Conservation (phyloP, 805 yeast species). For the Naumovozyma dairenensis region DNA sequence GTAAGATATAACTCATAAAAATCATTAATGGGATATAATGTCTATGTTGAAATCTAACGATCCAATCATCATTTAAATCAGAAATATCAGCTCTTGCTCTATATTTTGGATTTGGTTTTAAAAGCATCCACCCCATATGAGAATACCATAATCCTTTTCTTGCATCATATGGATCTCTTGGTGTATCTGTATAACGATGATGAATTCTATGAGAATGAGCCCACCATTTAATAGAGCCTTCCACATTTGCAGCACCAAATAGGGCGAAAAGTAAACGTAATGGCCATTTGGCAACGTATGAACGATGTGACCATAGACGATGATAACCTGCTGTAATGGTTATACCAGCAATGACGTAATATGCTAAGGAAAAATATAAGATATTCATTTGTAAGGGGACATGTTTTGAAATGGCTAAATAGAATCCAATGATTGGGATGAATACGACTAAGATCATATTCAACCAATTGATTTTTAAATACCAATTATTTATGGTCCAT, state of each 20-base stretch:
- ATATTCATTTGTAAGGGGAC: constrained; percentile 45
- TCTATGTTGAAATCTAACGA: constrained; percentile 73
- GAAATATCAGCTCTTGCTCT: constrained; percentile 75
- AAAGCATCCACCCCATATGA: constrained; percentile 81
- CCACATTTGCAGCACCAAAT: constrained; percentile 75
- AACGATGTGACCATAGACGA: constrained; percentile 67
- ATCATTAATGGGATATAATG: constrained; percentile 60
- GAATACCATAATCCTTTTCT: constrained; percentile 76
- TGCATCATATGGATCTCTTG: constrained; percentile 80
- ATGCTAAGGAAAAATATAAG: constrained; percentile 35
- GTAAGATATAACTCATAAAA: constrained; percentile 50
- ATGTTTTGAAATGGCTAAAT: constrained; percentile 30
- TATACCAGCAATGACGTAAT: constrained; percentile 54
- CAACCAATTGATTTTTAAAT: constrained; percentile 69
- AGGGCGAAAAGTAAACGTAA: constrained; percentile 57
- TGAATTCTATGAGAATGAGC: constrained; percentile 77
- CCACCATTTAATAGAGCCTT: constrained; percentile 89
- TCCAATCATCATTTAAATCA: constrained; percentile 69
- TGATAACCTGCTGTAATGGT: constrained; percentile 84
- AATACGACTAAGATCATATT: constrained; percentile 55
- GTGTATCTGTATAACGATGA: constrained; percentile 78
- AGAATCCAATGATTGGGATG: constrained; percentile 48
- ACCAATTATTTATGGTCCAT: constrained; percentile 67
- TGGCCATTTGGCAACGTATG: constrained; percentile 55
- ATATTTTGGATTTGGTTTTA: constrained; percentile 70